A percentile compares a stretch with the other conserved stretches of the same genome.
Conservation (phyloP, 1,139 yeast genomes). For the Geotrichum candidum region DNA sequence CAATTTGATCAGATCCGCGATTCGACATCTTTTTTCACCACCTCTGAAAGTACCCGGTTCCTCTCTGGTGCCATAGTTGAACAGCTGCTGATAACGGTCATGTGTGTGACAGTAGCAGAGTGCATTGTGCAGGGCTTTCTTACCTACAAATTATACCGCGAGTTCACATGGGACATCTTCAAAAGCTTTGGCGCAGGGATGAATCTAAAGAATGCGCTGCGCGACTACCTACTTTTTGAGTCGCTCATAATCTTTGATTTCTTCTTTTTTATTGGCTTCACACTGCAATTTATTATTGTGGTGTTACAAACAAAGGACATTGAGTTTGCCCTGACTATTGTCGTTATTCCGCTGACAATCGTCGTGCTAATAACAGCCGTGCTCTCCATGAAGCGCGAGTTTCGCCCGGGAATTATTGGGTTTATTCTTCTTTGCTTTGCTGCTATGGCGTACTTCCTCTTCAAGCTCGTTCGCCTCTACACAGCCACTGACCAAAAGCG, state of each 20-base stretch:
- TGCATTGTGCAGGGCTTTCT: conserved; percentile 36
- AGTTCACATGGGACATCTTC: conserved; percentile 47
- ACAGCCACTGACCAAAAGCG: conserved; percentile 40
- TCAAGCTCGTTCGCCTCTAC: conserved; percentile 46
- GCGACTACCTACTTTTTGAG: conserved; percentile 37
- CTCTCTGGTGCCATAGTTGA: conserved; percentile 2
- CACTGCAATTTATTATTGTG: conserved; percentile 49
- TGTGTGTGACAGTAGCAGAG: conserved; percentile 42
- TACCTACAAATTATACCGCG: conserved; percentile 38
- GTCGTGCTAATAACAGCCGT: conserved; percentile 40
- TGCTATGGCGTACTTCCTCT: conserved; percentile 47
- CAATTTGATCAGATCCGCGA: conserved; percentile 44
- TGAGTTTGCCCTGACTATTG: conserved; percentile 47
- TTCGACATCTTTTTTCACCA: conserved; percentile 24
- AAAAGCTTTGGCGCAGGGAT: conserved; percentile 49
- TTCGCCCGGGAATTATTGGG: conserved; percentile 30
- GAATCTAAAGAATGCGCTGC: conserved; percentile 39
- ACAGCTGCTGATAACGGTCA: conserved; percentile 44
- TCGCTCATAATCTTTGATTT: conserved; percentile 44
- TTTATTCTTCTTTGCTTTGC: conserved; percentile 38
- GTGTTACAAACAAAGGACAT: conserved; percentile 42
- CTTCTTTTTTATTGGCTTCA: conserved; percentile 50
- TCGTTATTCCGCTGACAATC: conserved; percentile 46
- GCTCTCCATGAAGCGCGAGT: conserved; percentile 41
- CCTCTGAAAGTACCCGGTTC: neutral